phyloP scores from a whole-genome alignment of 2,329 filamentous ascomycete species.

The Pleurostoma richardsiae region DNA sequence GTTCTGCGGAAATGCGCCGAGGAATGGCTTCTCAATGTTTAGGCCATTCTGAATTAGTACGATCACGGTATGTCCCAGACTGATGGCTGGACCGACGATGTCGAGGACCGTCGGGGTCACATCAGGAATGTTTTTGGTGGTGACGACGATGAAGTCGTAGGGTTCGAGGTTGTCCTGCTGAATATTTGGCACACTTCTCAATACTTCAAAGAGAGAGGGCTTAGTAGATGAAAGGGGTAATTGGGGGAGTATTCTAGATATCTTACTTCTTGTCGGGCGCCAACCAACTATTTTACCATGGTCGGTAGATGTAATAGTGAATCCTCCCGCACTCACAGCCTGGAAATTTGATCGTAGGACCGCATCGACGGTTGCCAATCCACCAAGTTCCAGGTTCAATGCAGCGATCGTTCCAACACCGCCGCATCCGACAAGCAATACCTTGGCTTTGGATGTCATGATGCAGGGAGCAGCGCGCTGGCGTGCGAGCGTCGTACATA shows the following conservation, averaged over 20 bases:
- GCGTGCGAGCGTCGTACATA: too few species aligned
- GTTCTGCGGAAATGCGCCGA: constrained; percentile 43
- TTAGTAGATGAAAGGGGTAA: too few species aligned
- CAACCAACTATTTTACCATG: constrained; percentile 44
- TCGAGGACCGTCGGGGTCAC: constrained; percentile 38
- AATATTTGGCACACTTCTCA: too few species aligned
- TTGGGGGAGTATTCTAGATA: too few species aligned
- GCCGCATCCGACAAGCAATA: constrained; percentile 50
- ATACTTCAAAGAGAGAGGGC: too few species aligned
- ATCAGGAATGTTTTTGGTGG: constrained; percentile 55
- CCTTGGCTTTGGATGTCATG: constrained; percentile 16
- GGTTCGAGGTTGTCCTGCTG: constrained; percentile 19
- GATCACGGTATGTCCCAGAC: constrained; percentile 42
- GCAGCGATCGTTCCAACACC: constrained; percentile 52
- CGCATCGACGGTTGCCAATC: constrained; percentile 44
- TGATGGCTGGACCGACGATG: constrained; percentile 45
- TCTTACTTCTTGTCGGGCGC: constrained; percentile 37
- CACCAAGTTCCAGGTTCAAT: constrained; percentile 46
- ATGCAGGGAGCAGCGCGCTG: too few species aligned
- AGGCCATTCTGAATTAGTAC: constrained; percentile 57
- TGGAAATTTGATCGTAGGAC: constrained; percentile 53
- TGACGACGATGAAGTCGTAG: constrained; percentile 51
- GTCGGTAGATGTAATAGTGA: constrained; percentile 49
- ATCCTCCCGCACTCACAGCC: constrained; percentile 39
- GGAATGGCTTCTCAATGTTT: constrained; percentile 52